Evolutionary conservation across 2,329 filamentous ascomycete species (phyloP).

Genomic region (Bipolaris victoriae): DNA sequence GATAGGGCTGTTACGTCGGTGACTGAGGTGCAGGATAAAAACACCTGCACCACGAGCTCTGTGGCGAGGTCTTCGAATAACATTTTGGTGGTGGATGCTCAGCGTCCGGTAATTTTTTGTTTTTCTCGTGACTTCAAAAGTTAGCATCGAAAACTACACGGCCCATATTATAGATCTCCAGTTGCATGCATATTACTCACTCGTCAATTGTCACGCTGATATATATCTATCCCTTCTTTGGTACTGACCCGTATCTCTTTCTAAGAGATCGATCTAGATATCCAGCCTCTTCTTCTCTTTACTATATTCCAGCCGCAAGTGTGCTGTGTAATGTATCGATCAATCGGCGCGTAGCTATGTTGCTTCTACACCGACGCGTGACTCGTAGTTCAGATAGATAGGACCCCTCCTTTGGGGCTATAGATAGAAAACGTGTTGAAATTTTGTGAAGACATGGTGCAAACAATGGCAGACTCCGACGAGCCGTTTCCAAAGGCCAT

Average conservation of each 20-base stretch:
- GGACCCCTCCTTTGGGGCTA: slow-evolving; percentile 64
- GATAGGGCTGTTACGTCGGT: slow-evolving; percentile 61
- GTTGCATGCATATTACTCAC: slow-evolving; percentile 8
- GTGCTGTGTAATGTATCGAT: slow-evolving; percentile 15
- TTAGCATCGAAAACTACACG: neutral
- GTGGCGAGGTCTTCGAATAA: slow-evolving; percentile 61
- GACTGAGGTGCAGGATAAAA: slow-evolving; percentile 59
- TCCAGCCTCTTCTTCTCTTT: neutral
- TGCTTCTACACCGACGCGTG: slow-evolving; percentile 37
- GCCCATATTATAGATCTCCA: neutral
- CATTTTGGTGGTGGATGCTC: slow-evolving; percentile 51
- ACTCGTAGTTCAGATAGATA: slow-evolving; percentile 49
- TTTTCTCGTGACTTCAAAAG: neutral
- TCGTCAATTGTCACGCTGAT: slow-evolving; percentile 6
- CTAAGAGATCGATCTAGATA: neutral
- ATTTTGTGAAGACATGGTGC: slow-evolving; percentile 32
- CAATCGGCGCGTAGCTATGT: slow-evolving; percentile 36
- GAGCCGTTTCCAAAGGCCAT: slow-evolving; percentile 29
- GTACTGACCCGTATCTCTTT: neutral
- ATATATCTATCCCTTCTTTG: neutral
- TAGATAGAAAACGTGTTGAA: slow-evolving; percentile 42
- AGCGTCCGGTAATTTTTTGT: neutral
- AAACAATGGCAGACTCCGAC: slow-evolving; percentile 31
- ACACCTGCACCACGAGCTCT: slow-evolving; percentile 65
- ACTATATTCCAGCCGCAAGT: neutral